These are phyloP conservation scores for Magnusiomyces ingens DNA, from an alignment of 1,139 yeast genomes.

Conservation along the genomic window DNA sequence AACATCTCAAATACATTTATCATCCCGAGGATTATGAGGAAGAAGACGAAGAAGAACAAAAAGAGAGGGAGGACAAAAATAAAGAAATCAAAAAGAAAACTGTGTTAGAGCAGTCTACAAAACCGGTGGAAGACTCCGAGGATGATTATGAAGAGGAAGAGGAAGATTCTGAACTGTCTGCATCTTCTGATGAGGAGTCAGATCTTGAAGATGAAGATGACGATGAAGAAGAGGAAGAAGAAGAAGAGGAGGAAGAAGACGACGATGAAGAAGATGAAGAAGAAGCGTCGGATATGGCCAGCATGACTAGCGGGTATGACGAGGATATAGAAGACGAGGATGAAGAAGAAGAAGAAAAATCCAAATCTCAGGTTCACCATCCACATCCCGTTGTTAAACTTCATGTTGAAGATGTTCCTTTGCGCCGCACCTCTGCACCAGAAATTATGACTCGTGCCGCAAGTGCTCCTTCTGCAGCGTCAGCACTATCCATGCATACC, in stretches of 20 bases:
- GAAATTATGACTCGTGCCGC: no score
- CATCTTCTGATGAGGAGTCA: constrained; percentile 13
- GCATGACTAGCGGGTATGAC: no score
- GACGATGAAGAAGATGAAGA: not conserved
- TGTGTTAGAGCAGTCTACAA: constrained; percentile 11
- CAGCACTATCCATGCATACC: no score
- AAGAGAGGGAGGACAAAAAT: not conserved
- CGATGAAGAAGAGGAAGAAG: constrained; percentile 13
- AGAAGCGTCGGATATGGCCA: no score
- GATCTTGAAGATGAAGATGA: constrained; percentile 12
- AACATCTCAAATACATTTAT: constrained; percentile 42
- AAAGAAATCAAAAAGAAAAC: not conserved
- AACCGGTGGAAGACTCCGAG: not conserved
- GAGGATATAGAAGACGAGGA: constrained; percentile 2
- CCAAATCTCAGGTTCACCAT: no score
- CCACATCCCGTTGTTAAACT: no score
- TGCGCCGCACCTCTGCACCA: constrained; percentile 1
- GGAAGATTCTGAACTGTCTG: not conserved
- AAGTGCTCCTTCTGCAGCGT: no score
- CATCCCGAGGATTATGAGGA: constrained; percentile 25
- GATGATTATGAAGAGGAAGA: not conserved
- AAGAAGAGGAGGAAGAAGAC: constrained; percentile 5
- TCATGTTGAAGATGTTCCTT: not conserved
- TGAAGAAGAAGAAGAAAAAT: not conserved
- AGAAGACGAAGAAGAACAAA: constrained; percentile 7